These are phyloP conservation scores for Chaetomium sp. DNA, from an alignment of 2,329 filamentous ascomycete genomes.

Conservation along the genomic window DNA sequence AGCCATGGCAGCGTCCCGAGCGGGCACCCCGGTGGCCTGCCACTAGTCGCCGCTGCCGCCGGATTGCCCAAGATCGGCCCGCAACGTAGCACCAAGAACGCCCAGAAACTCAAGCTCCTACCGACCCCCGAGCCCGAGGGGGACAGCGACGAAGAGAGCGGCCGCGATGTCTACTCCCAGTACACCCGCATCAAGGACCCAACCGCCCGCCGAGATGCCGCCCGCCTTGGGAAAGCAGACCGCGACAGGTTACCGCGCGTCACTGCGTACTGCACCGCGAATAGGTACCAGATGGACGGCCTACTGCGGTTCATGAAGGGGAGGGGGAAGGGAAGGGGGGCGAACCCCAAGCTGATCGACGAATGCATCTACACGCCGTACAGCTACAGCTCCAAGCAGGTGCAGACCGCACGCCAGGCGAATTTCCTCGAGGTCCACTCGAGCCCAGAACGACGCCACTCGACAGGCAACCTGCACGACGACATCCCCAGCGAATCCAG, in stretches of 20 bases:
- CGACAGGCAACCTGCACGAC: constrained; percentile 71
- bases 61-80: constrained; percentile 78
- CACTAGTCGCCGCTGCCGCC: constrained; percentile 37
- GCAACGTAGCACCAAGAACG: constrained; percentile 91
- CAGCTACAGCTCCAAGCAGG: constrained; percentile 64
- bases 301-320: constrained; percentile 91
- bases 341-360: constrained; percentile 89
- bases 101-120: constrained; percentile 95
- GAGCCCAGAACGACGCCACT: constrained; percentile 67
- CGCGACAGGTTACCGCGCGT: constrained; percentile 83
- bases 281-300: constrained; percentile 85
- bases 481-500: constrained; percentile 52
- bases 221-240: constrained; percentile 89
- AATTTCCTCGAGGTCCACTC: constrained; percentile 40
- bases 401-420: constrained; percentile 37
- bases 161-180: constrained; percentile 94
- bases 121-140: constrained; percentile 85
- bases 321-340: constrained; percentile 71
- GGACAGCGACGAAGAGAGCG: constrained; percentile 81
- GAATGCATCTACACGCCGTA: constrained; percentile 98
- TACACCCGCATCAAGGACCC: constrained; percentile 98
- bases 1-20: constrained; percentile 68
- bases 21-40: constrained; percentile 38
- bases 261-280: constrained; percentile 94
- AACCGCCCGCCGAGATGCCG: constrained; percentile 87